These are phyloP conservation scores for Clarireedia paspali DNA, from an alignment of 2,329 filamentous ascomycete species.

Conservation along the genomic window DNA sequence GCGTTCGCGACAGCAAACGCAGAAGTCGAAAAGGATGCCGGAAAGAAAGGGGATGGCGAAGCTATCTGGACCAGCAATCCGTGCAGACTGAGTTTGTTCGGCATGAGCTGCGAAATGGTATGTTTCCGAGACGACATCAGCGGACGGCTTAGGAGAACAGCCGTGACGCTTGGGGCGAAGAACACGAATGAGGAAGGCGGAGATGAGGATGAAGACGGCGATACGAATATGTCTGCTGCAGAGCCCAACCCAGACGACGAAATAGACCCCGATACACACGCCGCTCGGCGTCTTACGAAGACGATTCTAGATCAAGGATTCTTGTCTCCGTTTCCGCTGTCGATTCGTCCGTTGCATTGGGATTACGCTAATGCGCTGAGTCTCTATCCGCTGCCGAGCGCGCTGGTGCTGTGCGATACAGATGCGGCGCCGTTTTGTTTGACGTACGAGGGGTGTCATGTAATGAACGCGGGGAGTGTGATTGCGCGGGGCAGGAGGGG, in stretches of 20 bases:
- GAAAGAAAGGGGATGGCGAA: conserved; percentile 53
- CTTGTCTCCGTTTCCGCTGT: conserved; percentile 77
- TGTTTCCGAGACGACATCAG: conserved; percentile 84
- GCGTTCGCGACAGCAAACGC: conserved; percentile 72
- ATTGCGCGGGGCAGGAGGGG: conserved; percentile 61
- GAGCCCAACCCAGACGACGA: conserved; percentile 5
- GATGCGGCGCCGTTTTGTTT: conserved; percentile 77
- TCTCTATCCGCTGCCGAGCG: conserved; percentile 81
- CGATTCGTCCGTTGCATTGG: conserved; percentile 78
- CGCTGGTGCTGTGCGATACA: conserved; percentile 73
- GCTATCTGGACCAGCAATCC: conserved; percentile 89
- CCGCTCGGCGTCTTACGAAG: conserved; percentile 75
- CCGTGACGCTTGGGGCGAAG: conserved; percentile 55
- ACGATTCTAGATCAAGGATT: conserved; percentile 87
- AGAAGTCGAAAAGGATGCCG: conserved; percentile 48
- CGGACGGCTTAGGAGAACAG: conserved; percentile 66
- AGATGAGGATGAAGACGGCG: conserved; percentile 25
- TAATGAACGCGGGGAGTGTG: conserved; percentile 83
- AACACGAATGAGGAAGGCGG: background rate
- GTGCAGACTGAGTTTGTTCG: conserved; percentile 73
- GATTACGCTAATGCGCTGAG: conserved; percentile 71
- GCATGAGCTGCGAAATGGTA: conserved; percentile 78
- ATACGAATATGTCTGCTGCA: conserved; percentile 11
- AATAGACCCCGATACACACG: conserved; percentile 36
- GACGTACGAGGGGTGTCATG: conserved; percentile 91